Base-by-base conservation (phyloP, 331 rosid species). In the Quercus tomentella region DNA sequence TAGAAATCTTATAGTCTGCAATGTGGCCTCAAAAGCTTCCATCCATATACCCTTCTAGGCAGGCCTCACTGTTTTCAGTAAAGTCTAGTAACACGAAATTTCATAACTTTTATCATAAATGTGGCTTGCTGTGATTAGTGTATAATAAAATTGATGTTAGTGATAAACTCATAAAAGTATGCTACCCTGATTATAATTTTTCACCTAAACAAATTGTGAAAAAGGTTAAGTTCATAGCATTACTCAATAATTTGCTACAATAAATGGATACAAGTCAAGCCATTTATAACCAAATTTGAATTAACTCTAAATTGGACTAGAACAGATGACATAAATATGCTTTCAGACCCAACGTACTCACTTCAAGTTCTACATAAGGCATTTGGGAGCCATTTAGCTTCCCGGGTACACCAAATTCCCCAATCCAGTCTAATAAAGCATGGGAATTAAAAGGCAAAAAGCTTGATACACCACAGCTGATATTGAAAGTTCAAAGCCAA, bases 401-500 rank as follows among this genome's bases (percentile, higher is more conserved):
- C 52, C 72, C 52, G n/a, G 52, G n/a, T n/a, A 31, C 26, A 35
- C n/a, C 72, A 35, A 35, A 35, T 9, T 17, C 26, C 43, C 16
- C 72, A 18, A 20, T 33, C n/a, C 51, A 33, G 72, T 65, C 7
- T 22, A 25, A 58, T 60, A 56, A 68, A 70, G 66, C 56, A 2
- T 17, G 26, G 49, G 41, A 73, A 79, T 73, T 55, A 15, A 73
- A 21, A 80, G 58, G 71, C 76, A 9, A 70, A 69, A 60, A 17
- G 56, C 41, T 61, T 70, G 61, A 41, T 16, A 71, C 75, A 76
- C 51, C 55, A 70, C 62, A 61, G 31, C 52, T 73, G 82, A 80
- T 33, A 81, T 60, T 75, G 73, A 73, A 70, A 78, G 84, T 81
- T 78, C 80, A 82, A 76, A 80, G 82, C 84, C 87, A 81, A 85